Conservation (phyloP, 345 rosid species). For the Gossypium herbaceum region DNA sequence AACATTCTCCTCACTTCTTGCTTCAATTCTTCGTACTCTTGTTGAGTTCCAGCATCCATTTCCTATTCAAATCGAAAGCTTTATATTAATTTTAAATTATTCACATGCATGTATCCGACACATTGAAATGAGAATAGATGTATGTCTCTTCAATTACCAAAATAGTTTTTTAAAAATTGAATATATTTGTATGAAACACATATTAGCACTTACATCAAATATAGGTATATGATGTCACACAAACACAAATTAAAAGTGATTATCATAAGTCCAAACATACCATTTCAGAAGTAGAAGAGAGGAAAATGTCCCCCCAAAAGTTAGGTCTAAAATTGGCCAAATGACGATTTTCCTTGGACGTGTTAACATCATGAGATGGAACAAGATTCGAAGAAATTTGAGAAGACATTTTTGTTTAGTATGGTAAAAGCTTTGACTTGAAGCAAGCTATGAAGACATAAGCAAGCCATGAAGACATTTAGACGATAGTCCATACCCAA, state of each 20-base stretch:
- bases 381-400: background rate
- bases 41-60: background rate
- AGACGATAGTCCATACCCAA: too few species aligned
- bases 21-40: background rate
- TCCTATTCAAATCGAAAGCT: background rate
- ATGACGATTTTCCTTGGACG: background rate
- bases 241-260: too few species aligned
- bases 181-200: too few species aligned
- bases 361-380: background rate
- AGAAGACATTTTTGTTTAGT: background rate
- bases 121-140: too few species aligned
- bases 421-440: too few species aligned
- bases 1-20: slow-evolving; percentile 7
- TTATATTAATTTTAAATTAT: too few species aligned
- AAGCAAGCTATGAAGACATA: too few species aligned
- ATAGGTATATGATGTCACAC: too few species aligned
- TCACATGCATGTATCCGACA: background rate
- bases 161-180: too few species aligned
- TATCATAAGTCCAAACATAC: background rate
- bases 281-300: background rate
- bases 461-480: too few species aligned
- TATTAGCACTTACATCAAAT: too few species aligned
- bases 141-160: too few species aligned
- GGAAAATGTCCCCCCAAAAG: background rate
- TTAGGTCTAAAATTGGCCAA: background rate